Base-by-base conservation (phyloP, 768 basidiomycete species). In the Pholiota molesta region DNA sequence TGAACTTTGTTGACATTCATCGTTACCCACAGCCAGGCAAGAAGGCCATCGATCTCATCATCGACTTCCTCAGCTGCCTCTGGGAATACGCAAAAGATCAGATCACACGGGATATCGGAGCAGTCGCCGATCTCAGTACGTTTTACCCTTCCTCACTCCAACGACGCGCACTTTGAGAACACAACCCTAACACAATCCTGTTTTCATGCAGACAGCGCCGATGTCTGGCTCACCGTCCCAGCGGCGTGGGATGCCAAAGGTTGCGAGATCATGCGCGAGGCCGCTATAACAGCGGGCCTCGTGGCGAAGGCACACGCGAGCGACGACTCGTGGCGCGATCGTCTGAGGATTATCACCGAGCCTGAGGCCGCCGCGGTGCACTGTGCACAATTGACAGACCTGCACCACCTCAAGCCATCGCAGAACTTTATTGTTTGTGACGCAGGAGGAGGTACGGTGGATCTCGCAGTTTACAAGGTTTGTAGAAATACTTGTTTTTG, bases 401-500 rank as follows among this genome's bases (percentile, higher is more conserved):
- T 95, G 2, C 91, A 94, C 73, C 87, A 88, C 65, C 77, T 95
- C 57, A 87, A 85, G 55, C 84, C 91, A 0, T 89, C 88, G 21
- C 92, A 95, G 69, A 92, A 87, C 65, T 95, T 95, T 71, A 88
- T 95, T 73, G 91, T 96, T n/a, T 93, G 91, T 69, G 94, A 96
- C 74, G 93, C 92, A 19, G 94, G 91, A 69, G 92, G 92, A 71
- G 92, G 91, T 70, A 92, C 89, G 11, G 88, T 91, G 52, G 78
- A 78, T 70, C 60, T 76, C 55, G 87, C 87, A 21, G 82, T 86
- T 21, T 89, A 89, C 75, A 88, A 89, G 73, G 82, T 80, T 28
- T 49, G 47, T 13, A 21, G n/a, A 21, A 44, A 7, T 17, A 16
- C 40, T 5, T 26, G 11, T 16, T 51, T 33, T 57, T 44, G 44